Conservation (phyloP, 2,329 filamentous ascomycete species). For the Anisogramma anomala region DNA sequence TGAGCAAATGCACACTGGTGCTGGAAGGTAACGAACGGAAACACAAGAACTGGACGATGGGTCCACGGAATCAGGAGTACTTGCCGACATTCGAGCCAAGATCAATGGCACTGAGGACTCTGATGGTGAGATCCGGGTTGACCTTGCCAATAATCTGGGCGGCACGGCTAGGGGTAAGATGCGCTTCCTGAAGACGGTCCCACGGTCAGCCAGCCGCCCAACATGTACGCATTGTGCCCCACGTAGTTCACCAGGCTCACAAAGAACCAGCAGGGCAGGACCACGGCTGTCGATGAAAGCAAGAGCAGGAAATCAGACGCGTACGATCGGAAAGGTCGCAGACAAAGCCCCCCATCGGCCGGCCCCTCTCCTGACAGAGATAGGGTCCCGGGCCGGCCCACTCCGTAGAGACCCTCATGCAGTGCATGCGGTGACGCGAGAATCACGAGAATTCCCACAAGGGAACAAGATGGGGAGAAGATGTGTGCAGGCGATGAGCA, state of each 20-base stretch:
- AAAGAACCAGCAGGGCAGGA: background rate
- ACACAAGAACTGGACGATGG: too few relatives aligned
- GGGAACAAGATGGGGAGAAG: too few relatives aligned
- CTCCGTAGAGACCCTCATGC: too few relatives aligned
- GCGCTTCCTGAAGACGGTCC: slow-evolving; percentile 46
- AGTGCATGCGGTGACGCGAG: too few relatives aligned
- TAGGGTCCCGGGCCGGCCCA: too few relatives aligned
- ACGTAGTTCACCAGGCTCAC: too few relatives aligned
- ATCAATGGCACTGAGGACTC: slow-evolving; percentile 57
- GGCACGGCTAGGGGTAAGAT: slow-evolving; percentile 56
- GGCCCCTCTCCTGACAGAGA: background rate
- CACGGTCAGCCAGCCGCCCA: background rate
- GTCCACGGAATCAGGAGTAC: slow-evolving; percentile 24
- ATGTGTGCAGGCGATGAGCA: background rate
- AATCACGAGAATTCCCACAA: too few relatives aligned
- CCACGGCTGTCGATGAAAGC: background rate
- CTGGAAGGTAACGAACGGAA: too few relatives aligned
- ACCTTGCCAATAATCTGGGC: slow-evolving; percentile 75
- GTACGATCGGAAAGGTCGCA: background rate
- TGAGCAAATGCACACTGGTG: too few relatives aligned
- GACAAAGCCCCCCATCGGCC: too few relatives aligned
- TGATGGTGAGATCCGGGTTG: slow-evolving; percentile 58
- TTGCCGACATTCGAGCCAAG: slow-evolving; percentile 58
- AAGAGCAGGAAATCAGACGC: background rate
- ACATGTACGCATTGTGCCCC: background rate